These are phyloP conservation scores for Aspergillus uvarum DNA, from an alignment of 2,329 filamentous ascomycete genomes.

Conservation along the genomic window DNA sequence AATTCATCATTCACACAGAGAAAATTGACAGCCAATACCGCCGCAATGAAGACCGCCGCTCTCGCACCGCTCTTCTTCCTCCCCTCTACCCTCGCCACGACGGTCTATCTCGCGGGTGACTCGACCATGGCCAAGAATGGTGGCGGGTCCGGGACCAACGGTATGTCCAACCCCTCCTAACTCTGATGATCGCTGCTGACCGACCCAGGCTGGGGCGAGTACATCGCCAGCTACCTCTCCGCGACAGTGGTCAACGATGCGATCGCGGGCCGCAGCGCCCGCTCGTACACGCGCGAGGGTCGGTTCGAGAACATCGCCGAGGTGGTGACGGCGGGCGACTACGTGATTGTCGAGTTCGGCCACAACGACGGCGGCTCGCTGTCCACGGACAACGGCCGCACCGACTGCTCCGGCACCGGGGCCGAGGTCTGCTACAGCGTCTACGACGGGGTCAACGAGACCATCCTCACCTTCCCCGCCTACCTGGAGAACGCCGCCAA, in stretches of 20 bases:
- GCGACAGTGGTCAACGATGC: slow-evolving; percentile 62
- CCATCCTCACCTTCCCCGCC: slow-evolving; percentile 60
- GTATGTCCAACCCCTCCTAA: slow-evolving; percentile 11
- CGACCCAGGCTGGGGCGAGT: slow-evolving; percentile 60
- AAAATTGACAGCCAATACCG: neutral
- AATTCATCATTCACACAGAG: neutral
- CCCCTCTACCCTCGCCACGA: slow-evolving; percentile 25
- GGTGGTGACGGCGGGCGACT: slow-evolving; percentile 58
- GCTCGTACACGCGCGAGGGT: slow-evolving; percentile 66
- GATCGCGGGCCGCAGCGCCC: slow-evolving; percentile 64
- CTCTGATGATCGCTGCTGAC: neutral
- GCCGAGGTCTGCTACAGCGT: slow-evolving; percentile 54
- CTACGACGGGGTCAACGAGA: slow-evolving; percentile 54
- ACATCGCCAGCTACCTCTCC: slow-evolving; percentile 54
- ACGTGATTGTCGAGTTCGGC: slow-evolving; percentile 69
- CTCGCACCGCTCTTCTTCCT: slow-evolving; percentile 22
- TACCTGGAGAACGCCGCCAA: slow-evolving; percentile 61
- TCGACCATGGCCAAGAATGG: slow-evolving; percentile 35
- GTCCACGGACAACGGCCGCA: slow-evolving; percentile 59
- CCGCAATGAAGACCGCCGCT: slow-evolving; percentile 23
- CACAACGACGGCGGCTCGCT: slow-evolving; percentile 69
- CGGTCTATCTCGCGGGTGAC: slow-evolving; percentile 35
- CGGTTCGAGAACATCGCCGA: slow-evolving; percentile 60
- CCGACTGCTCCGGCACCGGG: slow-evolving; percentile 58
- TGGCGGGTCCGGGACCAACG: slow-evolving; percentile 24